Base-by-base conservation (phyloP, 495 filamentous ascomycete species). In the Daldinia vernicosa region DNA sequence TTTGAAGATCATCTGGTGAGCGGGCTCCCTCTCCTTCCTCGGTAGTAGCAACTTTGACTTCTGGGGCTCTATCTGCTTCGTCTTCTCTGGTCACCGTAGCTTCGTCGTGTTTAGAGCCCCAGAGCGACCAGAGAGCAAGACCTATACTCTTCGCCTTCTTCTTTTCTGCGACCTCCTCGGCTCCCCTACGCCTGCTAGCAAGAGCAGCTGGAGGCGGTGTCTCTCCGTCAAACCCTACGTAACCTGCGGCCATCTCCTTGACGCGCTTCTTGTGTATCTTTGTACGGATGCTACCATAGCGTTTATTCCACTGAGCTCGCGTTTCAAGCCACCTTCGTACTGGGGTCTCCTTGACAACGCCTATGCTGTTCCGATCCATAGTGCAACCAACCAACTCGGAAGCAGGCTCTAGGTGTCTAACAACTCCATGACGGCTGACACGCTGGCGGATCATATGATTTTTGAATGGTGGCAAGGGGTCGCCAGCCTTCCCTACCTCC, bases 371-470 rank as follows among this genome's bases (percentile, higher is more conserved):
- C 0, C 84, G 81, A 3, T 86, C 81, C 26, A 95, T 80, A 19
- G 83, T 80, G 40, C 93, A 86, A 3, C 85, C 90, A 3, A 79
- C 78, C n/a, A 94, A 84, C 2, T 90, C 84, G 4, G 83, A 79
- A 9, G 84, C 81, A 0, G 89, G 86, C 0, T 88, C 85, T 1
- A 98, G 83, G 6, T 86, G 84, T 64, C 87, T 89, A 33, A 94
- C 86, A 26, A 84, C 79, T 11, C 95, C 95, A 74, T 93, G 87
- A 14, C 91, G 87, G 68, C 92, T 89, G 33, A 98, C 89, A 24
- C 90, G 83, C 75, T 98, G 92, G 4, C 95, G 91, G 62, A 98
- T 93, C 92, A 97, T 97, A 77, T 96, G 90, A 53, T 90, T 79
- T 55, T 88, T 84, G 80, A 93, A 98, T 0, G 86, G 78, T 4